phyloP scores from a whole-genome alignment of 441 rosid genomes.

The Eutrema salsugineum region DNA sequence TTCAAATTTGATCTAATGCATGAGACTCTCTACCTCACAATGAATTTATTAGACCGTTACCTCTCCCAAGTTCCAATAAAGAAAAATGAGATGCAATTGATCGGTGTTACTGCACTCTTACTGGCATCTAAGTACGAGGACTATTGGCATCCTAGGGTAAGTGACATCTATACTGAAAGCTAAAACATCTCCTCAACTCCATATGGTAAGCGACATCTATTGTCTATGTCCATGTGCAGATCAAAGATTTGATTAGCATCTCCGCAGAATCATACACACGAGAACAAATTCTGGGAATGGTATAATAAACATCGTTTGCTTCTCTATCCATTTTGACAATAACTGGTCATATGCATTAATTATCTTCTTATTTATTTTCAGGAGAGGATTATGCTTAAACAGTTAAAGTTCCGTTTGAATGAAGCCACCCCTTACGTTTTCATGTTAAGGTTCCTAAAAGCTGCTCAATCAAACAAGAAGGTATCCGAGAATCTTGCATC shows the following conservation, averaged over 20 bases:
- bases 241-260: conserved; percentile 80
- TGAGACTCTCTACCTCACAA: conserved; percentile 86
- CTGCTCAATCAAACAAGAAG: conserved; percentile 76
- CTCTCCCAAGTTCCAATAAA: conserved; percentile 72
- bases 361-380: conserved; percentile 29
- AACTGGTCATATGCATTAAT: background rate
- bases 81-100: conserved; percentile 83
- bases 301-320: conserved; percentile 19
- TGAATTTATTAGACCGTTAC: conserved; percentile 64
- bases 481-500: conserved; percentile 30
- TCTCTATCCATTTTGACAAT: background rate
- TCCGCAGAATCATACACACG: conserved; percentile 90
- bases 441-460: conserved; percentile 91
- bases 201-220: background rate
- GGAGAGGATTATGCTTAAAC: conserved; percentile 78
- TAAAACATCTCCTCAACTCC: background rate
- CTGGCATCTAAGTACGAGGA: conserved; percentile 94
- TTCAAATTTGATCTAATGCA: conserved; percentile 77
- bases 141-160: conserved; percentile 95
- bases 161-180: conserved; percentile 12
- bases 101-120: conserved; percentile 83
- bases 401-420: conserved; percentile 81
- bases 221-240: conserved; percentile 37
- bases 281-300: conserved; percentile 71
- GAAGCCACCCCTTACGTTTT: conserved; percentile 87